phyloP scores from a whole-genome alignment of 108 stramenopile species.

The Skeletonema potamos region DNA sequence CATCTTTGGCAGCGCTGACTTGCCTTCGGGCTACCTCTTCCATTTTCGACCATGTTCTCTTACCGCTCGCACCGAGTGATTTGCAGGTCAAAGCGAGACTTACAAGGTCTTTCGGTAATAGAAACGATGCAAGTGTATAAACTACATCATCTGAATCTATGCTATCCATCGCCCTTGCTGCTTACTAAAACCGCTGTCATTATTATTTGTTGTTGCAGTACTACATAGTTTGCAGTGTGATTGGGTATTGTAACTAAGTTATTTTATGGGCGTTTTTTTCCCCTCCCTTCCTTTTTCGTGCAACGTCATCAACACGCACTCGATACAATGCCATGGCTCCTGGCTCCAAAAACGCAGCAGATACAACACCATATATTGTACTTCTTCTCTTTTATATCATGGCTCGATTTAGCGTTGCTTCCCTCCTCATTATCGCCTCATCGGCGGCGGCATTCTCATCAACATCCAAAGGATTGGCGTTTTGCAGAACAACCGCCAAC shows the following conservation, averaged over 20 bases:
- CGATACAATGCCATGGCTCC: too few species aligned
- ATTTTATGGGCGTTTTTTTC: too few species aligned
- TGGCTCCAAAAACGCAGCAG: too few species aligned
- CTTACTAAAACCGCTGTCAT: too few species aligned
- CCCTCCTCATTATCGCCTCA: conserved; percentile 8
- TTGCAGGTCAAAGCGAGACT: conserved; percentile 5
- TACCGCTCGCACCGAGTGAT: neutral
- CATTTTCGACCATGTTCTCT: neutral
- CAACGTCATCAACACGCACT: too few species aligned
- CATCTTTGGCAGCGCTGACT: conserved; percentile 3
- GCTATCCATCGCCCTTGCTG: neutral
- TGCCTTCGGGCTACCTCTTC: conserved; percentile 3
- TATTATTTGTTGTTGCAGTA: too few species aligned
- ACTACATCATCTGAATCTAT: conserved; percentile 1
- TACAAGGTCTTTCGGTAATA: conserved; percentile 9
- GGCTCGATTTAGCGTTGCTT: neutral
- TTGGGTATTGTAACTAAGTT: too few species aligned
- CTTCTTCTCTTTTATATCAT: neutral
- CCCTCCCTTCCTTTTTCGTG: too few species aligned
- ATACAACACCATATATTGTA: neutral
- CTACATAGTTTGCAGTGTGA: too few species aligned
- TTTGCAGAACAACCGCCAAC: neutral
- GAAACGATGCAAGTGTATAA: neutral
- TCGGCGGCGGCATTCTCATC: conserved; percentile 11
- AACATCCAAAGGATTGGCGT: neutral